Base-by-base conservation (phyloP, 1,139 yeast species). In the Diutina scorzettiae region DNA sequence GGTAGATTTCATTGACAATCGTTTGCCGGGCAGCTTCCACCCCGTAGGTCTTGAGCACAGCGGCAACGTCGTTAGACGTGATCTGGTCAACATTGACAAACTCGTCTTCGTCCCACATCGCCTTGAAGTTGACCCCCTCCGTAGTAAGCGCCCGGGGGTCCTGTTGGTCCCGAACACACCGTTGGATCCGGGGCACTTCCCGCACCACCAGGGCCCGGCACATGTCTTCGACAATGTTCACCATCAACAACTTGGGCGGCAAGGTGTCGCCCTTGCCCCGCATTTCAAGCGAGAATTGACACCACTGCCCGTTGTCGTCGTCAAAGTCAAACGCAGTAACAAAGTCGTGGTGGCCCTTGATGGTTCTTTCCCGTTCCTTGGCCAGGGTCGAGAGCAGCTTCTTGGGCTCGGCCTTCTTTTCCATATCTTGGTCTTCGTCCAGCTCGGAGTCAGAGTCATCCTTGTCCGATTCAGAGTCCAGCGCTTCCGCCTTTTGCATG, bases 1-100 rank as follows among this genome's bases (percentile, higher is more conserved):
- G 82, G 64, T 86, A 83, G 60, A 93, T 85, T 72, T 93, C 99
- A 54, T 86, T 82, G 34, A 89, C 97, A 67, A 93, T 85, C 32
- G 98, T 91, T 61, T 87, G 86, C 64, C 98, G 78, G 20, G 98
- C 98, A 37, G 98, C 98, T 64, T 93, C 99, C 44, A 91, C 98
- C 62, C 99, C 99, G 56, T 93, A 93, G 0, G 95, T 86, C 51
- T 71, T 75, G 54, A 93, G 72, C 5, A 93, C 96, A 17, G 96
- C 86, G 40, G 86, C 80, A 52, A 93, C 80, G 62, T 93, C 98
- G 70, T 93, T 93, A 16, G 96, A 86, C 6, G 83, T 74, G 55
- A 93, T 83, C 46, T 78, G 80, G 59, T 91, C 83, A 49, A 89
- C 95, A 53, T 87, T 81, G 51, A 93, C 74, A 60, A 91, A 87